phyloP scores from a whole-genome alignment of 306 rosid species.

The Castanospermum australe region DNA sequence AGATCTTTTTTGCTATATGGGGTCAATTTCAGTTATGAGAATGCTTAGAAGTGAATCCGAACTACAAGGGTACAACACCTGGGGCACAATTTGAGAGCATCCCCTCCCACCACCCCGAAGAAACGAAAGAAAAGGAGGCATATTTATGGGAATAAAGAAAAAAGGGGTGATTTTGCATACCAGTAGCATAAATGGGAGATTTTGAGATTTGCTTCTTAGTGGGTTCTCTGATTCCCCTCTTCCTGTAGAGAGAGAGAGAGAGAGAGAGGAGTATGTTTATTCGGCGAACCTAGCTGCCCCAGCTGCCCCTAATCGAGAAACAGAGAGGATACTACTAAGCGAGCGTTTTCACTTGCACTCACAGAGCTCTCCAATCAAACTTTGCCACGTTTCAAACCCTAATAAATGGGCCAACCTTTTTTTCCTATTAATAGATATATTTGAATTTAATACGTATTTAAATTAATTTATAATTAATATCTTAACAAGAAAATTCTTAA shows the following conservation, averaged over 20 bases:
- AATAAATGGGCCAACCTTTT: too few species aligned
- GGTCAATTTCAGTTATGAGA: constrained; percentile 32
- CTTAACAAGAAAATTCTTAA: too few species aligned
- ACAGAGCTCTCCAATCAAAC: neutral
- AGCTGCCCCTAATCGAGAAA: constrained; percentile 20
- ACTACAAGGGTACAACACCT: neutral
- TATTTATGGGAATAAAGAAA: constrained; percentile 22
- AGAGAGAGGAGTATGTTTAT: neutral
- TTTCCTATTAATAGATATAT: too few species aligned
- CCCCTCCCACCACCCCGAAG: neutral
- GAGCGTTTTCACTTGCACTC: constrained; percentile 20
- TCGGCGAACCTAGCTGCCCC: constrained; percentile 10
- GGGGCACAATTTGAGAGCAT: constrained; percentile 7
- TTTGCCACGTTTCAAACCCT: constrained; percentile 23
- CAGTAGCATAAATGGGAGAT: constrained; percentile 33
- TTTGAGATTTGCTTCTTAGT: constrained; percentile 43
- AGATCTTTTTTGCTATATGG: neutral
- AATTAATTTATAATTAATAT: too few species aligned
- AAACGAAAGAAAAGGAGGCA: constrained; percentile 29
- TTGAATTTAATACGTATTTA: too few species aligned
- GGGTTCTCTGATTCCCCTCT: constrained; percentile 25
- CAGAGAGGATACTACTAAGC: neutral
- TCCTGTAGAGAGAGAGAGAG: neutral
- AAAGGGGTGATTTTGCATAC: constrained; percentile 39
- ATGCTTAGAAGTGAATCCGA: constrained; percentile 34